Conservation (phyloP, 345 rosid genomes). For the Orychophragmus violaceus region DNA sequence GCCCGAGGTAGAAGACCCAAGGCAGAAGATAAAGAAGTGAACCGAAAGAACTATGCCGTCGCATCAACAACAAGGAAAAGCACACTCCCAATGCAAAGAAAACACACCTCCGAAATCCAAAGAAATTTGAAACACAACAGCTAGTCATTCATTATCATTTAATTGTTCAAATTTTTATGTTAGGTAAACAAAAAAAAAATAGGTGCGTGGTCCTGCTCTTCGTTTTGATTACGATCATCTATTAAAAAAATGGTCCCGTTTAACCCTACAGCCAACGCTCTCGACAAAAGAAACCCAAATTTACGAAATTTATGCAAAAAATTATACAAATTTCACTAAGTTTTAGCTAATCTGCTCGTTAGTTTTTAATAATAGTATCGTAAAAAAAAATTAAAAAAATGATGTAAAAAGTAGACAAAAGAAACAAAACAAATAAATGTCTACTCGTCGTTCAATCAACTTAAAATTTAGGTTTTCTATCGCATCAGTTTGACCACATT, state of each 20-base stretch:
- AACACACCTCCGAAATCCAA: no score
- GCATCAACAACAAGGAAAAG: no score
- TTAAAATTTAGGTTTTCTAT: conserved; percentile 22
- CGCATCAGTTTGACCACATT: conserved; percentile 23
- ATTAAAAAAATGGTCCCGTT: conserved; percentile 24
- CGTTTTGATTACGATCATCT: conserved; percentile 26
- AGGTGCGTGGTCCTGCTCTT: conserved; percentile 26
- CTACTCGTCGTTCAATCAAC: conserved; percentile 15
- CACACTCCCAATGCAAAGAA: no score
- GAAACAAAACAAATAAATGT: conserved; percentile 13
- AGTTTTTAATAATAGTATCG: background rate
- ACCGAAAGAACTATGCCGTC: no score
- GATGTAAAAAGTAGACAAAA: background rate
- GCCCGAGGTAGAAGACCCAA: no score
- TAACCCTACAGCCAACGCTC: conserved; percentile 25
- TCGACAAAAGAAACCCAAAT: conserved; percentile 7
- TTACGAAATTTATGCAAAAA: conserved; percentile 6
- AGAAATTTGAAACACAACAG: no score
- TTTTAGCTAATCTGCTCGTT: background rate
- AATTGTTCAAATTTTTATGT: conserved; percentile 5
- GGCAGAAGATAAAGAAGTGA: no score
- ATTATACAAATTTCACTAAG: background rate
- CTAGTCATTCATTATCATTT: no score
- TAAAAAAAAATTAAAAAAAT: background rate
- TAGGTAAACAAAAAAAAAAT: conserved; percentile 8